Evolutionary conservation across 2,329 filamentous ascomycete species (phyloP).

Genomic region (Trichoderma polysporum): DNA sequence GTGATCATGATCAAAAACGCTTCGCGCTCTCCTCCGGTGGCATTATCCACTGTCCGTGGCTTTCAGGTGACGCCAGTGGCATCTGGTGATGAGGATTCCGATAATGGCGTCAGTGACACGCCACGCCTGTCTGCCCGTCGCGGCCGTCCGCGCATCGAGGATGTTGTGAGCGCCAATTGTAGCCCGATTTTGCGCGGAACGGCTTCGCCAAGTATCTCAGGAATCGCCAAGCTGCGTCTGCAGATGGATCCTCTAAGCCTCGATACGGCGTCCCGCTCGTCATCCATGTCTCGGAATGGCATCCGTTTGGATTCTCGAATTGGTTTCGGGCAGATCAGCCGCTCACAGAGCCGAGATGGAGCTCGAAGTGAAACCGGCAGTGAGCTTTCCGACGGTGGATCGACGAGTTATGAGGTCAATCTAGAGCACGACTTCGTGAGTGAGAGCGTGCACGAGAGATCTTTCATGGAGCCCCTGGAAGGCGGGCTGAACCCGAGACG

Average conservation of each 20-base stretch:
- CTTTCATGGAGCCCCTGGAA: constrained; percentile 49
- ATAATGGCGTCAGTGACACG: constrained; percentile 43
- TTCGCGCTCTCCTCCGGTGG: constrained; percentile 42
- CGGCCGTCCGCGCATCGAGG: constrained; percentile 47
- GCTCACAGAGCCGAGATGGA: constrained; percentile 56
- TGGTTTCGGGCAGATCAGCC: constrained; percentile 57
- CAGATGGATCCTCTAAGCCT: constrained; percentile 78
- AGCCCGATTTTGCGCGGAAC: constrained; percentile 58
- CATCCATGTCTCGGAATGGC: constrained; percentile 55
- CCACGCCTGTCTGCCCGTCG: constrained; percentile 40
- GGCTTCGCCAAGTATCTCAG: constrained; percentile 59
- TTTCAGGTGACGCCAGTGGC: constrained; percentile 54
- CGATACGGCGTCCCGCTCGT: constrained; percentile 53
- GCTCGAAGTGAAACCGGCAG: constrained; percentile 53
- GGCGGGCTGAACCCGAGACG: constrained; percentile 57
- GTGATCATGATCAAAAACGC: constrained; percentile 43
- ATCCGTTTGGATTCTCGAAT: constrained; percentile 40
- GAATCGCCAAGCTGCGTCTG: constrained; percentile 78
- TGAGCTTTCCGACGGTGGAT: constrained; percentile 63
- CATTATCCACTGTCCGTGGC: constrained; percentile 56
- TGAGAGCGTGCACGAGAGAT: constrained; percentile 52
- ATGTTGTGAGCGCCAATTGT: constrained; percentile 62
- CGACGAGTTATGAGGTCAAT: constrained; percentile 79
- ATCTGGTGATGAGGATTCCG: constrained; percentile 60
- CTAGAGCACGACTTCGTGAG: constrained; percentile 85